Base-by-base conservation (phyloP, 768 basidiomycete species). In the Amanita fuliginea region DNA sequence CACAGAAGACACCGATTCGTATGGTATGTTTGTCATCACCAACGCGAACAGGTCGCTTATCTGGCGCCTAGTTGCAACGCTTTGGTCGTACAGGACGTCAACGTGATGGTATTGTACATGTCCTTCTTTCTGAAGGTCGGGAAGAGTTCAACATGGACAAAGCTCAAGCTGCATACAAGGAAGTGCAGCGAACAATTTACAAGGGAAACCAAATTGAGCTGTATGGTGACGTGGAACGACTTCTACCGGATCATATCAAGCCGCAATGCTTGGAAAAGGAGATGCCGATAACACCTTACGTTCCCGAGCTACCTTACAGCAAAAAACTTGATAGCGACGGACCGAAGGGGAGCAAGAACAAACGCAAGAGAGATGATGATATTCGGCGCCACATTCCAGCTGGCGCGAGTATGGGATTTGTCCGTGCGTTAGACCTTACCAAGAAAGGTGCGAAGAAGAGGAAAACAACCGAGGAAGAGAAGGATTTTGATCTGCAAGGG, bases 41-140 rank as follows among this genome's bases (percentile, higher is more conserved):
- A 2, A 42, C 39, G 33, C 32, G 10, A 22, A 47, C 21, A 21
- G 39, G 42, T 46, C 51, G 55, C 43, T 49, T 13, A 54, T 37
- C 11, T 35, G 6, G 14, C 48, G 8, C 49, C 28, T 57, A 98
- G 94, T 77, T 99, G 16, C 96, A 99, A 77, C 85, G 96, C 16
- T 77, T 95, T 46, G 96, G 96, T 43, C 77, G 96, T 47, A 97
- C 96, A 0, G 96, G 96, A 10, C 86, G 96, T 42, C 93, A 93
- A 64, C 80, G 90, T 32, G 78, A 81, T 40, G 96, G 96, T 7
- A 68, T 76, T 41, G 86, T 99, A n/a, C 87, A 94, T 58, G 87
- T 94, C 9, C 72, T 99, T 16, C 81, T 97, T 55, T 81, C 93
- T 5, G 87, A 95, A 63, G 80, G 81, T 26, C 83, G 94, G 19